These are phyloP conservation scores for Chaetomiaceae sp. DNA, from an alignment of 2,329 filamentous ascomycete genomes.

Conservation along the genomic window DNA sequence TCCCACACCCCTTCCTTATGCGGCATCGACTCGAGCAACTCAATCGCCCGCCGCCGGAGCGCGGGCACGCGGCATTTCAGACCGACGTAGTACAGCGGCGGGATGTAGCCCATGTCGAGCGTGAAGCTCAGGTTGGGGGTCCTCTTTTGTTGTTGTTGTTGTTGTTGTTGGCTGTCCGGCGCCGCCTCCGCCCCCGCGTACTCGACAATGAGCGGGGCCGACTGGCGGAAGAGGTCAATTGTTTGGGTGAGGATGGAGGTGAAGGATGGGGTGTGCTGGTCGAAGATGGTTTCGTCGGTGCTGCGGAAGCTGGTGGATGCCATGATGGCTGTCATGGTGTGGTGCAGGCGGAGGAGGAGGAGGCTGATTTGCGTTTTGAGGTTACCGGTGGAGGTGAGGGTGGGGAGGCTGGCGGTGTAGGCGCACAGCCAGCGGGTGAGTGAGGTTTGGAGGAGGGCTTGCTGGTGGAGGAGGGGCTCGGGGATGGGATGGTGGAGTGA, in stretches of 20 bases:
- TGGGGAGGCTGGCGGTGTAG: background rate
- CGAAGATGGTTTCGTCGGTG: conserved; percentile 32
- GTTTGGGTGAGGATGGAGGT: conserved; percentile 25
- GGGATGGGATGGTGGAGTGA: background rate
- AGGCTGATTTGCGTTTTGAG: conserved; percentile 18
- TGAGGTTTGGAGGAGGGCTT: background rate
- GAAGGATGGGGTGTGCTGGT: conserved; percentile 31
- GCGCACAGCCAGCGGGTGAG: conserved; percentile 19
- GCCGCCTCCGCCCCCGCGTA: too few relatives aligned
- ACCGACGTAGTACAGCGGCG: too few relatives aligned
- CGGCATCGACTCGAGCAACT: too few relatives aligned
- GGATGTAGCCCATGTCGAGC: too few relatives aligned
- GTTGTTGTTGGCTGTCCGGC: too few relatives aligned
- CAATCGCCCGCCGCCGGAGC: too few relatives aligned
- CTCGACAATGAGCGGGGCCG: too few relatives aligned
- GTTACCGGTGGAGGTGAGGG: conserved; percentile 8
- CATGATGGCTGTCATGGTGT: conserved; percentile 41
- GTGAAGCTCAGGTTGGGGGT: too few relatives aligned
- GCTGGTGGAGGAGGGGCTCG: background rate
- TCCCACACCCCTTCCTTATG: too few relatives aligned
- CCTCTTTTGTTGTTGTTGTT: too few relatives aligned
- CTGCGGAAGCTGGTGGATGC: conserved; percentile 29
- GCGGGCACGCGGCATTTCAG: too few relatives aligned
- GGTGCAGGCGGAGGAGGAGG: conserved; percentile 32
- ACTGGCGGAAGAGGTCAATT: too few relatives aligned